A percentile compares a stretch with the other conserved stretches of the same genome.
phyloP scores from a whole-genome alignment of 768 basidiomycete species.

The Macrocybe gigantea region DNA sequence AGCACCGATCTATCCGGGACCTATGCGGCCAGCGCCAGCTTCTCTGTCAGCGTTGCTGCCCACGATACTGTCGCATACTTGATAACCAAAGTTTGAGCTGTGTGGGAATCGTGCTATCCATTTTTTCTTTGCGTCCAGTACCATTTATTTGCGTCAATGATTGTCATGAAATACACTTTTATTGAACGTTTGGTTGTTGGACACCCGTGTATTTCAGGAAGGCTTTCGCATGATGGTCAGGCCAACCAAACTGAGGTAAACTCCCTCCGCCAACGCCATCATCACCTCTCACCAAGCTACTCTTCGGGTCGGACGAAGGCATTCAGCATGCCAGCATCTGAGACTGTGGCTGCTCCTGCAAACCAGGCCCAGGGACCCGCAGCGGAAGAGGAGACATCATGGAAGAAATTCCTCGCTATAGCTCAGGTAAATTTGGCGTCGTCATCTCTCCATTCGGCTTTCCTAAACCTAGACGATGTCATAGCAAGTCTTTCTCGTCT shows the following conservation, averaged over 20 bases:
- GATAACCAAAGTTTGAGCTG: constrained; percentile 18
- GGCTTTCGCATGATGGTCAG: no score
- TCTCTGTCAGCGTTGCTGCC: constrained; percentile 34
- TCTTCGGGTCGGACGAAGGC: no score
- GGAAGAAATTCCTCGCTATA: constrained; percentile 14
- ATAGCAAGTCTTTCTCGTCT: constrained; percentile 68
- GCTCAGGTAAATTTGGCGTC: constrained; percentile 16
- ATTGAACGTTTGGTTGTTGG: no score
- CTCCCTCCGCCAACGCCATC: neutral
- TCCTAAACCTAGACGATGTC: constrained; percentile 1
- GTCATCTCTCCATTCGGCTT: neutral
- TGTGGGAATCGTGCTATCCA: constrained; percentile 3
- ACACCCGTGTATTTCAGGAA: no score
- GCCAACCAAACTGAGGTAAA: neutral
- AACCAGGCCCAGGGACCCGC: constrained; percentile 5
- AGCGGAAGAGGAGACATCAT: constrained; percentile 12
- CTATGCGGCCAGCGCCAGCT: constrained; percentile 26
- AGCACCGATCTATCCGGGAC: constrained; percentile 36
- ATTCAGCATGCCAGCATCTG: constrained; percentile 12
- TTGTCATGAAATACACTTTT: no score
- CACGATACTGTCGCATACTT: constrained; percentile 52
- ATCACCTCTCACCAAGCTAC: no score
- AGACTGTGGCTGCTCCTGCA: constrained; percentile 9
- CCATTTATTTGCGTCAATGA: no score
- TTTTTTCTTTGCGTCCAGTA: no score